Percentiles rank a stretch among this genome's conserved stretches.
These are phyloP conservation scores for Alternaria ethzedia DNA, from an alignment of 2,329 filamentous ascomycete genomes.

Conservation along the genomic window DNA sequence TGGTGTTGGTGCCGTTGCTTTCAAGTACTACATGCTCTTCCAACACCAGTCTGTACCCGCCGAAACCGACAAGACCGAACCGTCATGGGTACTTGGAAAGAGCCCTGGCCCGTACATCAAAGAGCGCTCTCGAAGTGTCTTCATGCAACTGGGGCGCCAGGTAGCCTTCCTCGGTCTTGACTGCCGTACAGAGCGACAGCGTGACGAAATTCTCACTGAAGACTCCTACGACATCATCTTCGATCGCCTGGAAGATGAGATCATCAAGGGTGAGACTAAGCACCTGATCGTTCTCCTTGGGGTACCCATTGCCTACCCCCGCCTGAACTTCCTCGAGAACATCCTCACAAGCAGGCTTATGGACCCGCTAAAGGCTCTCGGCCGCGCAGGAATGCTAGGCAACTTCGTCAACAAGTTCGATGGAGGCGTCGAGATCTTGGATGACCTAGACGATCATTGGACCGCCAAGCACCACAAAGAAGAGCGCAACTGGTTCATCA, in stretches of 20 bases:
- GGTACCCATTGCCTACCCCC: slow-evolving; percentile 62
- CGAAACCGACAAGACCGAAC: slow-evolving; percentile 83
- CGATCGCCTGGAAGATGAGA: slow-evolving; percentile 80
- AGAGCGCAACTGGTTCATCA: slow-evolving; percentile 84
- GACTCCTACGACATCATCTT: slow-evolving; percentile 87
- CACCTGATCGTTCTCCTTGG: slow-evolving; percentile 88
- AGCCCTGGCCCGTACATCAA: slow-evolving; percentile 88
- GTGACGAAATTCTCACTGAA: slow-evolving; percentile 78
- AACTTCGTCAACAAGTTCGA: slow-evolving; percentile 86
- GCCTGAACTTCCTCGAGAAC: slow-evolving; percentile 66
- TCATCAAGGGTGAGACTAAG: slow-evolving; percentile 82
- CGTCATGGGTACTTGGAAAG: slow-evolving; percentile 86
- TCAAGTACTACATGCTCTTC: slow-evolving; percentile 99
- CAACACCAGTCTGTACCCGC: slow-evolving; percentile 88
- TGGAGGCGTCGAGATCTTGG: slow-evolving; percentile 87
- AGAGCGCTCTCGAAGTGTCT: slow-evolving; percentile 82
- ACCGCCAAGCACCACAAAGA: slow-evolving; percentile 93
- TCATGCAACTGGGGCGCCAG: slow-evolving; percentile 80
- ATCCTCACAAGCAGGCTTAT: slow-evolving; percentile 82
- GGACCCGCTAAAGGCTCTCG: slow-evolving; percentile 87
- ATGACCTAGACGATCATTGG: slow-evolving; percentile 96
- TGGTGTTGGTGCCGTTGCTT: slow-evolving; percentile 87
- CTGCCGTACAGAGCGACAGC: slow-evolving; percentile 86
- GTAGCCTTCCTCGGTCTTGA: slow-evolving; percentile 87
- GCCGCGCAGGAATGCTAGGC: slow-evolving; percentile 80